phyloP scores from a whole-genome alignment of 2,329 filamentous ascomycete genomes.

The Verticillium isaacii region DNA sequence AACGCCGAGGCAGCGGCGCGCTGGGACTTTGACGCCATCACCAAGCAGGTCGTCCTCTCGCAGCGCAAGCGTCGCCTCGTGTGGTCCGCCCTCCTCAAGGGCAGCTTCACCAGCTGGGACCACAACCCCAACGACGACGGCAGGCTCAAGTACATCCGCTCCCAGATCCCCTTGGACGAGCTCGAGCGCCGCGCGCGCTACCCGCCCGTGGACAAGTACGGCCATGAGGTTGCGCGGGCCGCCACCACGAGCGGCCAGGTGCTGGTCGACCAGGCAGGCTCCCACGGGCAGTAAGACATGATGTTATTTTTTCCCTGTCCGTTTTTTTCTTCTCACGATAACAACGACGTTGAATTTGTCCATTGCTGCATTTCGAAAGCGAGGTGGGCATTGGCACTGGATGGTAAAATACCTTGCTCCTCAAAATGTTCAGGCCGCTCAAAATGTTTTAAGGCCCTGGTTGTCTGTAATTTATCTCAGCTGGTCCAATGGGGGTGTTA shows the following conservation, averaged over 20 bases:
- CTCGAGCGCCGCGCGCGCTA: constrained; percentile 72
- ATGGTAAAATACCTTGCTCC: not conserved
- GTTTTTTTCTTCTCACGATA: not conserved
- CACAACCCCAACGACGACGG: constrained; percentile 71
- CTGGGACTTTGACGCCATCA: constrained; percentile 81
- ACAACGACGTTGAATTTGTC: not conserved
- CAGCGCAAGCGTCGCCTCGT: constrained; percentile 77
- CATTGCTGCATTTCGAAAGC: constrained; percentile 1
- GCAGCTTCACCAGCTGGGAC: constrained; percentile 79
- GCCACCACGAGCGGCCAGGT: constrained; percentile 16
- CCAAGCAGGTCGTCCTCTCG: constrained; percentile 65
- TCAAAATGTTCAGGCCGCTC: not conserved
- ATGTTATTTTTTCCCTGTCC: not conserved
- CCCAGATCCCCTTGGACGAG: constrained; percentile 74
- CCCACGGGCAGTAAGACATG: constrained; percentile 30
- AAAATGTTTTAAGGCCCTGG: not conserved
- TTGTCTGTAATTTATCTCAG: not conserved
- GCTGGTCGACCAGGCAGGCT: constrained; percentile 36
- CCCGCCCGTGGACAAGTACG: constrained; percentile 57
- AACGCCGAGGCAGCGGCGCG: constrained; percentile 65
- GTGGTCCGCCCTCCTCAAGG: constrained; percentile 74
- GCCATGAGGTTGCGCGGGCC: constrained; percentile 37
- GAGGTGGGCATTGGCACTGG: not conserved
- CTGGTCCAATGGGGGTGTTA: not conserved
- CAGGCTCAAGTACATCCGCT: constrained; percentile 75